Base-by-base conservation (phyloP, 345 rosid species). In the Cardamine resedifolia region DNA sequence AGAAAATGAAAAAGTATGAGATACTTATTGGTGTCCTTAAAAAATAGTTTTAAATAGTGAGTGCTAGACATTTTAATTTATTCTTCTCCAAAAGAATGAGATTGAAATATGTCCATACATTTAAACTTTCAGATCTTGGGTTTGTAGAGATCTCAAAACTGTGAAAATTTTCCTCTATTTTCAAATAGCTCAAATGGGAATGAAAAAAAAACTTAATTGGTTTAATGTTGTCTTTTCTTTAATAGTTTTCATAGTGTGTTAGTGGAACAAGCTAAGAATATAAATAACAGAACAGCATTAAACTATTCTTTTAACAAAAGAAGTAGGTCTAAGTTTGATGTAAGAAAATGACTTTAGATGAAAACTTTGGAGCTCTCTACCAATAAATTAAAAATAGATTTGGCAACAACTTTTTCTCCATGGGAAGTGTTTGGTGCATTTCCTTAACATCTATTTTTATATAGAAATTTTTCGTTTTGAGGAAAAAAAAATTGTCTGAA, bases 251-350 rank as follows among this genome's bases (percentile, higher is more conserved):
- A 36, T 27, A 53, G 38, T 58, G 38, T 49, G 44, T 31, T 68
- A 51, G 74, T 23, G 41, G 56, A 59, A 67, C 68, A 67, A 51
- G 63, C n/a, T 58, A 67, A 68, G 68, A 36, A 58, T 36, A 34
- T 74, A 68, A 68, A 53, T 50, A 75, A 68, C 11, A 27, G n/a
- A 57, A 14, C 16, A 39, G 16, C 14, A 39, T 4, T 74, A 15
- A 58, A 39, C 67, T 49, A 74, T 49, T 66, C 9, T 49, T 49
- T 51, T 67, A 75, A 43, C 68, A 7, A 58, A 68, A 14, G 58
- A 75, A 61, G 51, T 31, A 47, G 64, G 66, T 51, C 41, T 59
- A 52, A 30, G 79, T 75, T 68, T 75, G 74, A 68, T 61, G 58
- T 52, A n/a, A 31, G 74, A 75, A 75, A 31, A 75, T 31, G 79